Evolutionary conservation across 2,329 filamentous ascomycete species (phyloP), one percentile per base, ranked within the genome.

Genomic region (Penicillium olsonii): DNA sequence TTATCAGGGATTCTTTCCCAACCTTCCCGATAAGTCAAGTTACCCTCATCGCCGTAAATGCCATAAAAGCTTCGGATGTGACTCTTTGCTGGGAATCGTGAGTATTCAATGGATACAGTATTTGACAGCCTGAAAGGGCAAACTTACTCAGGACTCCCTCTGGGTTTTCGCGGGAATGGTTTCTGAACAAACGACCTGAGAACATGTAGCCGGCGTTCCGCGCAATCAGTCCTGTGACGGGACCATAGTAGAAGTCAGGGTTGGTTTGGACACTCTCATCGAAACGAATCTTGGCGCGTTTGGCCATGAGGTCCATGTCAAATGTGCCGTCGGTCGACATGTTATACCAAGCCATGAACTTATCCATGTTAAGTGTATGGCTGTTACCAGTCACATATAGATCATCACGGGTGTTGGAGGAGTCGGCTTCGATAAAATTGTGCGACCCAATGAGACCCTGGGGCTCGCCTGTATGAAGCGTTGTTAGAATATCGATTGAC

Each of bases 361-460:
- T 74, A 11, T 70, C 69, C 67, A 82, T 72, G 61, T 81, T 78
- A 65, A 83, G 70, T 15, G 73, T 74, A 45, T 74, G 75, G 44
- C 74, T 73, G 53, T 83, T 75, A 4, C 77, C 76, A 1, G 72
- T 77, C 10, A 70, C 57, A 60, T 83, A 83, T 0, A 84, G 64
- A 49, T 83, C 80, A 29, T 75, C 72, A 2, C 80, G 74, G 0
- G 78, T 81, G 37, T 74, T 72, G 37, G 78, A 82, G 0, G 70
- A 76, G 62, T 83, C 80, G 0, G 75, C 68, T 67, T 83, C 80
- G 57, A 81, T 78, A 47, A 77, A 75, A 61, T 82, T 81, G 62
- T 84, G 81, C 3, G 75, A 75, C n/a, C 76, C 76, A 12, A 66
- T 65, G 2, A 83, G 69, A 5, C 78, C 78, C 35, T 73, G 72